These are phyloP conservation scores for Tubosaeta brunneosetosa DNA, from an alignment of 768 basidiomycete genomes.

Conservation along the genomic window DNA sequence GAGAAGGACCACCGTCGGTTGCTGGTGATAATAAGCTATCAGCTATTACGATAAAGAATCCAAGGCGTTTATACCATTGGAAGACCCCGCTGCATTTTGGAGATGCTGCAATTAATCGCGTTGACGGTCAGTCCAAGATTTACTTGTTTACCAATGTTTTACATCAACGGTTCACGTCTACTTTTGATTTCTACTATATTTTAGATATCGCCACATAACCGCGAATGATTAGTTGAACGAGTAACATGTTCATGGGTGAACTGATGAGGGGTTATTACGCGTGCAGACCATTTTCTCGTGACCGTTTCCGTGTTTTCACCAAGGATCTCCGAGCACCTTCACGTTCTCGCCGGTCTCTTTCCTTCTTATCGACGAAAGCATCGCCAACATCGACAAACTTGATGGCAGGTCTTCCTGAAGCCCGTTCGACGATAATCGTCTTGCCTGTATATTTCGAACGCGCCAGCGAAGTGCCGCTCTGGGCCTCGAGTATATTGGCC, in stretches of 20 bases:
- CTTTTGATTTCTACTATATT: slow-evolving; percentile 10
- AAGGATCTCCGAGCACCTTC: slow-evolving; percentile 45
- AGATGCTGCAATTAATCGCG: slow-evolving; percentile 4
- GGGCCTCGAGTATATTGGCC: slow-evolving; percentile 49
- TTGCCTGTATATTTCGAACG: slow-evolving; percentile 36
- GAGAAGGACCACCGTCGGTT: slow-evolving; percentile 96
- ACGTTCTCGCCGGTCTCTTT: slow-evolving; percentile 46
- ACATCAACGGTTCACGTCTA: no score
- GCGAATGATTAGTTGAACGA: background rate
- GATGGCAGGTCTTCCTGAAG: slow-evolving; percentile 48
- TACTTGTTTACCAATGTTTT: slow-evolving; percentile 16
- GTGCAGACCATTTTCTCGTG: slow-evolving; percentile 6
- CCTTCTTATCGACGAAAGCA: slow-evolving; percentile 58
- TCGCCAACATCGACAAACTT: slow-evolving; percentile 73
- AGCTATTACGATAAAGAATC: slow-evolving; percentile 6
- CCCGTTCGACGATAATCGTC: slow-evolving; percentile 35
- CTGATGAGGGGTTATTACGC: slow-evolving; percentile 1
- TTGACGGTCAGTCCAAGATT: background rate
- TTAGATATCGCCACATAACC: background rate
- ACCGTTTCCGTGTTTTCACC: slow-evolving; percentile 30
- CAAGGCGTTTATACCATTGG: slow-evolving; percentile 55
- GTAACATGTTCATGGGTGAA: background rate
- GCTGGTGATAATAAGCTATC: slow-evolving; percentile 43
- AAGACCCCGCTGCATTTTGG: slow-evolving; percentile 79
- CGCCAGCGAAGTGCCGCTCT: slow-evolving; percentile 37